Percentiles rank a stretch among this genome's conserved stretches.
These are phyloP conservation scores for Fraxinus xanthoxyloides DNA, from an alignment of 305 asterid species.

Conservation along the genomic window DNA sequence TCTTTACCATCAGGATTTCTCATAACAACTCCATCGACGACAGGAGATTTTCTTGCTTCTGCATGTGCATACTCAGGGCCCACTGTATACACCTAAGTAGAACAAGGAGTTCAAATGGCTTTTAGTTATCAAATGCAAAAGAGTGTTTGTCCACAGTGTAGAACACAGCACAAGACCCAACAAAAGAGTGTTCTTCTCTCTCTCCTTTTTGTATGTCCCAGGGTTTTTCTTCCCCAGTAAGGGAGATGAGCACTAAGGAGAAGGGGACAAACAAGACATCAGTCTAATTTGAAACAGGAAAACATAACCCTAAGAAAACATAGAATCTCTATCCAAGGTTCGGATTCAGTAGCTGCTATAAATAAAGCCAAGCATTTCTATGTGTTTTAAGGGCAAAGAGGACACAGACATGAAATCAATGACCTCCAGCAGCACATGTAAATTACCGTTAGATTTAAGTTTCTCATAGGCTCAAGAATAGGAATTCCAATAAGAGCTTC, in stretches of 20 bases:
- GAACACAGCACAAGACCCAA: constrained; percentile 12
- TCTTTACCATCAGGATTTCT: constrained; percentile 98
- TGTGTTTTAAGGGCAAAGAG: background rate
- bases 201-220: background rate
- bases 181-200: constrained; percentile 5
- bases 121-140: background rate
- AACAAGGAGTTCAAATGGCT: constrained; percentile 10
- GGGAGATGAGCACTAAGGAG: background rate
- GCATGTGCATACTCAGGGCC: constrained; percentile 99
- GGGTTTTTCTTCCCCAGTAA: background rate
- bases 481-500: constrained; percentile 15
- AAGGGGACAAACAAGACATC: constrained; percentile 6
- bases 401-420: background rate
- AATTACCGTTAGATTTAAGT: constrained; percentile 1
- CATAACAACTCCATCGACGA: constrained; percentile 99
- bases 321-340: background rate
- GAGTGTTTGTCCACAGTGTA: background rate
- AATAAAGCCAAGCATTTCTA: background rate
- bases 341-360: background rate
- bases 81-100: constrained; percentile 81
- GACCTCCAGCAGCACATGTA: background rate
- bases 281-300: background rate
- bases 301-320: background rate
- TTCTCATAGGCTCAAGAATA: constrained; percentile 14
- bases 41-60: constrained; percentile 99